phyloP scores from a whole-genome alignment of 129 eudicot species.

The Lonicera japonica region DNA sequence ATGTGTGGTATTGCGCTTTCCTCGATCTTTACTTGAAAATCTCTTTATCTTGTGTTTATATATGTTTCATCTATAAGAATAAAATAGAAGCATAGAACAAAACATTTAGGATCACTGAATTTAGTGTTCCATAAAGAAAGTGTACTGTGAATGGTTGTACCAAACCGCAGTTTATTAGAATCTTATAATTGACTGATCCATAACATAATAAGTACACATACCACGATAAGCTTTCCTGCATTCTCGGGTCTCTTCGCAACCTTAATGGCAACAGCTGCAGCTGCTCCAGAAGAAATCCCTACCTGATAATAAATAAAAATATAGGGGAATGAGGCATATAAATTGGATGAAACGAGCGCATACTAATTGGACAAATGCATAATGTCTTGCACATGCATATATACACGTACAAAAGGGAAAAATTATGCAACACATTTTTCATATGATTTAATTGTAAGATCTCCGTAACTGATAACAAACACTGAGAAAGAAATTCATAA shows the following conservation, averaged over 20 bases:
- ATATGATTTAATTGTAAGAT: no score
- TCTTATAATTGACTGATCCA: no score
- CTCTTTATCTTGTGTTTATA: no score
- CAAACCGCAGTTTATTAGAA: neutral
- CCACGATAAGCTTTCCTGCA: conserved; percentile 96
- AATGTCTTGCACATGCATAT: neutral
- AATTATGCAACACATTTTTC: no score
- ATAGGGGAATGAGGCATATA: neutral
- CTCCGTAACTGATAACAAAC: neutral
- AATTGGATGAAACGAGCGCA: neutral
- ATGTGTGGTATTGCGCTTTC: no score
- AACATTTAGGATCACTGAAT: neutral
- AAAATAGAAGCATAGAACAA: no score
- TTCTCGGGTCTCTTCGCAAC: conserved; percentile 96
- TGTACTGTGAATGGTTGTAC: neutral
- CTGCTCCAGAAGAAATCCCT: conserved; percentile 99
- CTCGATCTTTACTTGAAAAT: no score
- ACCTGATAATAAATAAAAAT: conserved; percentile 35
- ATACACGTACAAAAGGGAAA: no score
- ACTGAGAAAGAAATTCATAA: no score
- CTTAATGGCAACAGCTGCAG: conserved; percentile 89
- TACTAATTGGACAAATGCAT: neutral
- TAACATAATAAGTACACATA: conserved; percentile 22
- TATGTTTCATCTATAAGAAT: no score
- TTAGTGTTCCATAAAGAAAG: neutral